phyloP scores from a whole-genome alignment of 2,329 filamentous ascomycete species.

The Stachybotrys chartarum region DNA sequence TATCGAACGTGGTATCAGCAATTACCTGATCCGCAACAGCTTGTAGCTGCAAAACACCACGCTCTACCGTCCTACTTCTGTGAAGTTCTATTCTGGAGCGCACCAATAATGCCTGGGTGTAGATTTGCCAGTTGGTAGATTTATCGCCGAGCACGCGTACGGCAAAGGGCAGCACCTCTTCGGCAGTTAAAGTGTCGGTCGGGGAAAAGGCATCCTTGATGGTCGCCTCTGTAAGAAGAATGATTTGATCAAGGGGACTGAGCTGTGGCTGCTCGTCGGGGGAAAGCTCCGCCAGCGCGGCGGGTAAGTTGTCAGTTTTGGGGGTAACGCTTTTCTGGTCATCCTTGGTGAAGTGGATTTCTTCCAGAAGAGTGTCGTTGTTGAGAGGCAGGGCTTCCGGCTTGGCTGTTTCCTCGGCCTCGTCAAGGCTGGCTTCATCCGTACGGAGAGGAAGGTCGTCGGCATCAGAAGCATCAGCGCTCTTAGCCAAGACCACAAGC shows the following conservation, averaged over 20 bases:
- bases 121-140: conserved; percentile 95
- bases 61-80: conserved; percentile 77
- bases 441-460: not conserved
- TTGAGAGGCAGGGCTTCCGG: conserved; percentile 74
- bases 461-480: conserved; percentile 31
- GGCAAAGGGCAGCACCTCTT: conserved; percentile 89
- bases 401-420: conserved; percentile 19
- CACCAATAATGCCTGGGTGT: conserved; percentile 87
- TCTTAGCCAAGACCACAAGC: conserved; percentile 83
- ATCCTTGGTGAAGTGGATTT: conserved; percentile 67
- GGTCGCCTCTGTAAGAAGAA: conserved; percentile 79
- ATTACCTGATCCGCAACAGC: conserved; percentile 93
- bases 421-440: conserved; percentile 7
- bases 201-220: conserved; percentile 85
- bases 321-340: conserved; percentile 29
- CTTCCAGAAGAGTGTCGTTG: conserved; percentile 87
- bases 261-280: conserved; percentile 79
- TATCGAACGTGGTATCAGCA: conserved; percentile 59
- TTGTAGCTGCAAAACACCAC: conserved; percentile 86
- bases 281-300: conserved; percentile 55
- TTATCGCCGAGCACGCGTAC: conserved; percentile 81
- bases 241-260: conserved; percentile 78
- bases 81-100: conserved; percentile 86
- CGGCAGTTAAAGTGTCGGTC: conserved; percentile 76
- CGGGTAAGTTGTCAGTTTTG: conserved; percentile 41